phyloP scores from a whole-genome alignment of 2,329 filamentous ascomycete species.

The Venturia oleaginea region DNA sequence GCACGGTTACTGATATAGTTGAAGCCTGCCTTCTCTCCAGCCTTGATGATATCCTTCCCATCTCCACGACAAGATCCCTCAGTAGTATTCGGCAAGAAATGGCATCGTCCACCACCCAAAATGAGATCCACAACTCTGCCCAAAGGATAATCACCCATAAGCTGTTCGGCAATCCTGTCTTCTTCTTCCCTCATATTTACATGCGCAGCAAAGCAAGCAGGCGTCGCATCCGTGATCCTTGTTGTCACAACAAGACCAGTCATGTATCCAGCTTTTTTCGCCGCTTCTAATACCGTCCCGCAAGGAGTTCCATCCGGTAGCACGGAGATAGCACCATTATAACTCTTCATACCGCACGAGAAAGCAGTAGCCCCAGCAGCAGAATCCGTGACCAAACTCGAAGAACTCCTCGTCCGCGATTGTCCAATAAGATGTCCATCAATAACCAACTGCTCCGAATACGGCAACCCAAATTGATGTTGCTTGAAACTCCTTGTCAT shows the following conservation, averaged over 20 bases:
- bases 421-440: conserved; percentile 87
- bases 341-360: conserved; percentile 84
- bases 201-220: conserved; percentile 88
- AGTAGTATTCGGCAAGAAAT: conserved; percentile 78
- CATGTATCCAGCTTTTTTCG: conserved; percentile 81
- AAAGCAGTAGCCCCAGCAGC: conserved; percentile 97
- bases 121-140: conserved; percentile 86
- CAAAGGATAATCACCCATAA: conserved; percentile 79
- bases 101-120: conserved; percentile 85
- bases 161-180: conserved; percentile 85
- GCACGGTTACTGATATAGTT: conserved; percentile 63
- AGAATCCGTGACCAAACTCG: conserved; percentile 83
- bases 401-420: conserved; percentile 75
- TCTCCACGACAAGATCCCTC: conserved; percentile 75
- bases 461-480: conserved; percentile 61
- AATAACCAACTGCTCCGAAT: conserved; percentile 65
- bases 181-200: conserved; percentile 72
- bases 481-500: conserved; percentile 84
- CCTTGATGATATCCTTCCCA: conserved; percentile 60
- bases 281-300: conserved; percentile 87
- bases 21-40: conserved; percentile 74
- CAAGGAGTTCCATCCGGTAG: conserved; percentile 78
- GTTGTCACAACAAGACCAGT: conserved; percentile 95
- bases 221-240: conserved; percentile 88
- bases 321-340: conserved; percentile 92